Evolutionary conservation across 1,139 yeast genomes (phyloP), one percentile per base, ranked within the genome.

Genomic region (Taiozyma sp.): DNA sequence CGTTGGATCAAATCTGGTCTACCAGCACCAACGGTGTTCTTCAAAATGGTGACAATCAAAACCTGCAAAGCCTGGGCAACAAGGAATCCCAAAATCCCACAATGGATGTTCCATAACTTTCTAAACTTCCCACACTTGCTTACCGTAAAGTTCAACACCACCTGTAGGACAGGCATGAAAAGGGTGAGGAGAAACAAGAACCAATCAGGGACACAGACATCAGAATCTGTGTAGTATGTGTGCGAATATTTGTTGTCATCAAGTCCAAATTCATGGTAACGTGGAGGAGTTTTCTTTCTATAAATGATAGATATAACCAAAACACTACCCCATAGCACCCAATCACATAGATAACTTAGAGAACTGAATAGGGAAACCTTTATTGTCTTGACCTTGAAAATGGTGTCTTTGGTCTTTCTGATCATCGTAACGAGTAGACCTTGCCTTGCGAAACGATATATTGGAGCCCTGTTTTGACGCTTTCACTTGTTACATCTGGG

Each of bases 1-100:
- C 83, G 56, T 4, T 68, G 61, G 4, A 78, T 55, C 54, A 78
- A 60, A 60, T 79, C 83, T 0, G 82, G 83, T 48, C 82, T 60
- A 0, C 79, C 79, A 6, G 71, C 55, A 2, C 80, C 81, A 47
- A 76, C 60, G 4, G 70, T 65, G 51, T 76, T 76, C 55, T 79
- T 78, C 43, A 79, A 61, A 22, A 76, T 62, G 28, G 75, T 70
- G 1, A 77, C 77, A 5, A 74, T 60, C 53, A 71, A 56, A 30
- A 75, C 57, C 54, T 77, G 80, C 16, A 71, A 63, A 0, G 78
- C 65, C 52, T 70, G 66, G 13, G 75, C 69, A 1, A 78, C 80
- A 49, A 71, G 54, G 32, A 76, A 61, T 16, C 74, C 70, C 44
- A 75, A 61, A 4, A 70, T 49, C 0, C 72, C 76, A 45, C 68